These are phyloP conservation scores for Magnusiomyces paraingens DNA, from an alignment of 1,139 yeast genomes.

Conservation along the genomic window DNA sequence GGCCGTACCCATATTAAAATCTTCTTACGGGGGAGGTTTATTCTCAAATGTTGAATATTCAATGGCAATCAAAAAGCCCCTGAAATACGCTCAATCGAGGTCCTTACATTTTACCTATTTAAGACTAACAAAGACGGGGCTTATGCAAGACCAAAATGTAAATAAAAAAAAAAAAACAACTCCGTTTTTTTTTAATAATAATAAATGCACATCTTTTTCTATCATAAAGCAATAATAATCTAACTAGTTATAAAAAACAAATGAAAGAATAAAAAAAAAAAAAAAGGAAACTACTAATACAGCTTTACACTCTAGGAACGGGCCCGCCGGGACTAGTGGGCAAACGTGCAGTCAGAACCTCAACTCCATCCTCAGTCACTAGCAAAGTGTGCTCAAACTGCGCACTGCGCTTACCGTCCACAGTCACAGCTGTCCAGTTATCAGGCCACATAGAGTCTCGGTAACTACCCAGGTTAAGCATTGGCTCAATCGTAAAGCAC, in stretches of 20 bases:
- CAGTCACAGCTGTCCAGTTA: slow-evolving; percentile 91
- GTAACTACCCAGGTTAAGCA: slow-evolving; percentile 85
- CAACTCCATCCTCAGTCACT: slow-evolving; percentile 92
- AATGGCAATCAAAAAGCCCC: neutral
- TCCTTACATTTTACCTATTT: neutral
- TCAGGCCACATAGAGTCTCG: slow-evolving; percentile 93
- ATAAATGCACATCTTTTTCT: neutral
- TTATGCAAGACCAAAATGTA: too few relatives aligned
- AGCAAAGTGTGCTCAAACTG: slow-evolving; percentile 90
- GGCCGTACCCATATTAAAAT: neutral
- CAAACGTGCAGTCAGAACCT: slow-evolving; percentile 77
- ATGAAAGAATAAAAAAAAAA: neutral
- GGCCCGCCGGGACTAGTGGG: slow-evolving; percentile 87
- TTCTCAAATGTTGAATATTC: neutral
- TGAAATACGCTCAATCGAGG: neutral
- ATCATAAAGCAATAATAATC: neutral
- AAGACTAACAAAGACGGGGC: neutral
- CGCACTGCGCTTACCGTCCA: slow-evolving; percentile 83
- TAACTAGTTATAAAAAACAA: neutral
- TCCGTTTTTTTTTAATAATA: neutral
- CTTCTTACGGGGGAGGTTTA: neutral
- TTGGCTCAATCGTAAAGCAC: slow-evolving; percentile 97
- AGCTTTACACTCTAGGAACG: slow-evolving; percentile 43
- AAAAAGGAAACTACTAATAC: neutral
- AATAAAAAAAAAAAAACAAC: too few relatives aligned